These are phyloP conservation scores for Turritis glabra DNA, from an alignment of 345 rosid genomes.

Conservation along the genomic window DNA sequence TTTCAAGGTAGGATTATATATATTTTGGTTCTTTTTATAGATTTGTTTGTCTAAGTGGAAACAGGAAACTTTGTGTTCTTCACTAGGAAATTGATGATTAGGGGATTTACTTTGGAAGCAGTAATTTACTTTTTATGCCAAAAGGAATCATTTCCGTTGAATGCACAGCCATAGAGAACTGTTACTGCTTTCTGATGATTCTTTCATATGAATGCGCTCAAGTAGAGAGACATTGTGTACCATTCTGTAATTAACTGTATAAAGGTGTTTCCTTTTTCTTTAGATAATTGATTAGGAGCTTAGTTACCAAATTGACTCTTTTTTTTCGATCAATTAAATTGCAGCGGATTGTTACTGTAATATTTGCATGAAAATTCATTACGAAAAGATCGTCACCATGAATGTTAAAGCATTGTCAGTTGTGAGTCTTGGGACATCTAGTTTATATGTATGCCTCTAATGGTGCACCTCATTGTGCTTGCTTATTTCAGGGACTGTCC, in stretches of 20 bases:
- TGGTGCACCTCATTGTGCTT: not conserved
- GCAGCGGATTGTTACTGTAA: not conserved
- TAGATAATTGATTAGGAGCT: not conserved
- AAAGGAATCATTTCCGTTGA: not conserved
- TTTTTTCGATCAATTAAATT: too few relatives aligned
- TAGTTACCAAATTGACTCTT: not conserved
- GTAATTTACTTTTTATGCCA: not conserved
- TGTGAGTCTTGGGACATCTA: not conserved
- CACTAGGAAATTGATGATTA: not conserved
- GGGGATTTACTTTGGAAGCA: not conserved
- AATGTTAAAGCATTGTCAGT: not conserved
- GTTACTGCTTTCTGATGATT: not conserved
- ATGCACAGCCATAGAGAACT: not conserved
- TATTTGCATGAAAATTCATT: conserved; percentile 10
- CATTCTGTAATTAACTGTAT: not conserved
- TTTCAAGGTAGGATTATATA: not conserved
- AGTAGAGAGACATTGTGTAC: not conserved
- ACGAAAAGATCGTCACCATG: not conserved
- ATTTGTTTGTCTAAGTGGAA: not conserved
- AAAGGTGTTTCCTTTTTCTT: not conserved
- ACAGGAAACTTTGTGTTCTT: not conserved
- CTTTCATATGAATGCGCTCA: not conserved
- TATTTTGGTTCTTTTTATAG: not conserved
- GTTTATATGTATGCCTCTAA: not conserved
- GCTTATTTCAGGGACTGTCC: conserved; percentile 35